Conservation (phyloP, 108 stramenopile species). For the Skeletonema tropicum region DNA sequence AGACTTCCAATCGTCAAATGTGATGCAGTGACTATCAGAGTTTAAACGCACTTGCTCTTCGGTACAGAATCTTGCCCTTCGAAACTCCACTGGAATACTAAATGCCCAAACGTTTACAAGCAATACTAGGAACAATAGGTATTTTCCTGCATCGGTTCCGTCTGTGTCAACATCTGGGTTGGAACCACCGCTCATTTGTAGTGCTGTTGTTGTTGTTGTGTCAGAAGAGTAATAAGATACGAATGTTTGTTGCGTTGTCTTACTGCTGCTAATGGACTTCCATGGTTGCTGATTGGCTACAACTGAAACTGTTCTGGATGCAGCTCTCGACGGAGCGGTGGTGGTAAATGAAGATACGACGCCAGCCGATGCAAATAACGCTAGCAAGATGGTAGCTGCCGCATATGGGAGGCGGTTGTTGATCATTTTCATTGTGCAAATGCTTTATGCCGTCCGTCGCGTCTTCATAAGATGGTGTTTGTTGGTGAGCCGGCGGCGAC, state of each 20-base stretch:
- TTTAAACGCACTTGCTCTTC: conserved; percentile 43
- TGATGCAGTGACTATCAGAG: conserved; percentile 54
- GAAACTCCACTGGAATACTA: conserved; percentile 57
- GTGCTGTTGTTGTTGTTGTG: conserved; percentile 33
- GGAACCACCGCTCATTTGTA: conserved; percentile 17
- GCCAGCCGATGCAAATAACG: background rate
- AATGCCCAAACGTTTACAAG: conserved; percentile 50
- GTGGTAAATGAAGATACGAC: background rate
- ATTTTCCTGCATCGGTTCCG: conserved; percentile 21
- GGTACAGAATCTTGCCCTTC: conserved; percentile 52
- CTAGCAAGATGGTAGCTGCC: background rate
- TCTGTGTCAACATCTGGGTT: conserved; percentile 22
- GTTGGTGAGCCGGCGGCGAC: too few species aligned
- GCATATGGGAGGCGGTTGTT: background rate
- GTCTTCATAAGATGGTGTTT: too few species aligned
- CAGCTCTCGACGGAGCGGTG: background rate
- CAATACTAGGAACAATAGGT: conserved; percentile 29
- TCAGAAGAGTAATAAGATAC: background rate
- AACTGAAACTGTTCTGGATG: background rate
- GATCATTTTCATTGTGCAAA: background rate
- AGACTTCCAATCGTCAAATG: conserved; percentile 43
- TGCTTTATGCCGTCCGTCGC: too few species aligned
- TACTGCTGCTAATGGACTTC: background rate
- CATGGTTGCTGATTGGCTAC: background rate
- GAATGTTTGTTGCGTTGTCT: background rate